Evolutionary conservation across 2,329 filamentous ascomycete species (phyloP), one percentile per base, ranked within the genome.

Genomic region (Tolypocladium pustulatum): DNA sequence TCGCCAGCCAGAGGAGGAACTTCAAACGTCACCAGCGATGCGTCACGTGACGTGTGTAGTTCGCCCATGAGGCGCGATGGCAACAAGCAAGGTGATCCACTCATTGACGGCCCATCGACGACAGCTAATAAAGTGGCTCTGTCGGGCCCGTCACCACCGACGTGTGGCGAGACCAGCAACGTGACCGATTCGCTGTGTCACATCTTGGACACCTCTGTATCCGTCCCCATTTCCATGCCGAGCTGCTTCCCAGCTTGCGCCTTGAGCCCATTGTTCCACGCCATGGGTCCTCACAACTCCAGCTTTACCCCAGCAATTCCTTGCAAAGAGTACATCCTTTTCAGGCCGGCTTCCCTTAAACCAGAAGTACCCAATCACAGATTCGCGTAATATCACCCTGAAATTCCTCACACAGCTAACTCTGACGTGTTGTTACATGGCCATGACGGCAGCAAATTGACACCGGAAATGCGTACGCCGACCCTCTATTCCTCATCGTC

Each of bases 401-500:
- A 37, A n/a, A 32, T 54, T 38, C 51, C 46, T 32, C 30, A 55
- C 51, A 30, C 30, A 41, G 7, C 49, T 34, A 22, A 6, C 49
- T 34, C 46, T 51, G 20, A 22, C 20, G 30, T 53, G 49, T 53
- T 53, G 49, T 53, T 53, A 53, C 49, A 53, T 36, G 30, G 9
- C 30, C 49, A 22, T 36, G 49, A 20, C 20, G n/a, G 49, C 22
- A 13, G 32, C 22, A 13, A 36, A 36, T 34, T 38, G 37, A 40
- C 52, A 22, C 41, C 38, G 9, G 9, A 54, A 34, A 54, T 27
- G 20, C 49, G 12, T 54, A 49, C 37, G 8, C 38, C n/a, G 15
- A 27, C 12, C 15, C 22, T 30, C 51, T 59, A 60, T 57, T 72
- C 72, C 53, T 73, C 69, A 40, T 77, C 75, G 22, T 86, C 83